These are phyloP conservation scores for Ascomycota sp. DNA, from an alignment of 2,329 filamentous ascomycete genomes.

Conservation along the genomic window DNA sequence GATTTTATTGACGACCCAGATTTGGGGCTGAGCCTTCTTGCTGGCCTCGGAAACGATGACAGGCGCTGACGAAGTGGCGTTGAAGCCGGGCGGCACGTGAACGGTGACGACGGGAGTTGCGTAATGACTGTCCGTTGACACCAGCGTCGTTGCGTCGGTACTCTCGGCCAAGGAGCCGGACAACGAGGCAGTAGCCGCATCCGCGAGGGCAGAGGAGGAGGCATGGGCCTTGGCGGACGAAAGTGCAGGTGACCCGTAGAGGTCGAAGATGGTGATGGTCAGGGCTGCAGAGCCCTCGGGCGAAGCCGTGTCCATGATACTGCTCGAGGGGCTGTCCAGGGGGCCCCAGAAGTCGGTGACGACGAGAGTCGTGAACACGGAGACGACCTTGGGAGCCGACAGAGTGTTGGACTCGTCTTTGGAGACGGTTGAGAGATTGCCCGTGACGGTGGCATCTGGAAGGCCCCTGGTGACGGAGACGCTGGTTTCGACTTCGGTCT, in stretches of 20 bases:
- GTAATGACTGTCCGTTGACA: slow-evolving; percentile 12
- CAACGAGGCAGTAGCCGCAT: slow-evolving; percentile 5
- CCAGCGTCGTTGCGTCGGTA: slow-evolving; percentile 10
- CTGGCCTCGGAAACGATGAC: slow-evolving; percentile 12
- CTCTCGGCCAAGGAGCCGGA: slow-evolving; percentile 1
- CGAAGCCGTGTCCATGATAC: slow-evolving; percentile 7
- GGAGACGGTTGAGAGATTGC: slow-evolving; percentile 12
- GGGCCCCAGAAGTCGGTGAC: slow-evolving; percentile 12
- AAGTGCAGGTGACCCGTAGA: not conserved
- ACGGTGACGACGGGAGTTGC: slow-evolving; percentile 13
- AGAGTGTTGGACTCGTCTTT: slow-evolving; percentile 7
- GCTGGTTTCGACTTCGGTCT: slow-evolving; percentile 11
- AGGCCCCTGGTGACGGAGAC: slow-evolving; percentile 9
- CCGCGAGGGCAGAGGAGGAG: slow-evolving; percentile 6
- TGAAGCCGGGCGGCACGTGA: slow-evolving; percentile 9
- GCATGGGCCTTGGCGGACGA: not conserved
- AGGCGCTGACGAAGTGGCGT: slow-evolving; percentile 9
- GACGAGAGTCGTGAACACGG: slow-evolving; percentile 8
- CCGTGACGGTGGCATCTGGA: slow-evolving; percentile 13
- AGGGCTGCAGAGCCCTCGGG: slow-evolving; percentile 9
- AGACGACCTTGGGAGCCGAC: slow-evolving; percentile 2
- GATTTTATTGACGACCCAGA: slow-evolving; percentile 10
- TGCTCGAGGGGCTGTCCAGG: not conserved
- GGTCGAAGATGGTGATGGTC: slow-evolving; percentile 8
- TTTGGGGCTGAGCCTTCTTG: slow-evolving; percentile 12